Conservation (phyloP, 129 eudicot species). For the Scalesia atractyloides region DNA sequence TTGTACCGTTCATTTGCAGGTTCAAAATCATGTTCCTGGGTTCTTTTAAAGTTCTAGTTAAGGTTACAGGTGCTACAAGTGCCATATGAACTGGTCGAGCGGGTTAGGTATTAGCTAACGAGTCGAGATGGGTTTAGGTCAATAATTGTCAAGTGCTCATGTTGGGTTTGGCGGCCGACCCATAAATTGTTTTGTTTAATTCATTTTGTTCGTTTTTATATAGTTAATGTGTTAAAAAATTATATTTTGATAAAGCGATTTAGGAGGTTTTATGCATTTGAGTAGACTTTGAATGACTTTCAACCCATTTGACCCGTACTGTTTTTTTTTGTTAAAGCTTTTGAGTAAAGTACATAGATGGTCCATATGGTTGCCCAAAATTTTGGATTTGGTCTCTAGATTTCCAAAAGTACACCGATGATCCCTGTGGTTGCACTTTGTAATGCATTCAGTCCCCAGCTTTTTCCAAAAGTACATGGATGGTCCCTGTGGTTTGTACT, state of each 20-base stretch:
- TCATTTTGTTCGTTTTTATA: not conserved
- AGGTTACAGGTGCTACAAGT: constrained; percentile 63
- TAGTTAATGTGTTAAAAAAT: not conserved
- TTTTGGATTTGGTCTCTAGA: too few relatives aligned
- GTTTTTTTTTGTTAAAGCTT: too few relatives aligned
- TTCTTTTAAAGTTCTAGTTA: not conserved
- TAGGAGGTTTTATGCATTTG: not conserved
- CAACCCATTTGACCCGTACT: not conserved
- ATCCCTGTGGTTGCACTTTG: too few relatives aligned
- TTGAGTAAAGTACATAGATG: too few relatives aligned
- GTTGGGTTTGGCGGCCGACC: not conserved
- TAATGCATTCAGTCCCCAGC: too few relatives aligned
- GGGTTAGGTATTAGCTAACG: not conserved
- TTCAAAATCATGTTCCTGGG: not conserved
- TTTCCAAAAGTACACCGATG: too few relatives aligned
- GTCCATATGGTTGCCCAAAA: too few relatives aligned
- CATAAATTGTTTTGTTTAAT: not conserved
- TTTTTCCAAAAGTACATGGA: too few relatives aligned
- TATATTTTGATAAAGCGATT: not conserved
- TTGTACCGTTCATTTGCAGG: constrained; percentile 97
- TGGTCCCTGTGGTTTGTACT: too few relatives aligned
- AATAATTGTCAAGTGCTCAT: not conserved
- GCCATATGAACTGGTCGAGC: not conserved
- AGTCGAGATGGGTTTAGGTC: constrained; percentile 39
- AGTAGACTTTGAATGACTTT: not conserved